phyloP scores from a whole-genome alignment of 805 yeast species.

The Candida methanosorbosa region DNA sequence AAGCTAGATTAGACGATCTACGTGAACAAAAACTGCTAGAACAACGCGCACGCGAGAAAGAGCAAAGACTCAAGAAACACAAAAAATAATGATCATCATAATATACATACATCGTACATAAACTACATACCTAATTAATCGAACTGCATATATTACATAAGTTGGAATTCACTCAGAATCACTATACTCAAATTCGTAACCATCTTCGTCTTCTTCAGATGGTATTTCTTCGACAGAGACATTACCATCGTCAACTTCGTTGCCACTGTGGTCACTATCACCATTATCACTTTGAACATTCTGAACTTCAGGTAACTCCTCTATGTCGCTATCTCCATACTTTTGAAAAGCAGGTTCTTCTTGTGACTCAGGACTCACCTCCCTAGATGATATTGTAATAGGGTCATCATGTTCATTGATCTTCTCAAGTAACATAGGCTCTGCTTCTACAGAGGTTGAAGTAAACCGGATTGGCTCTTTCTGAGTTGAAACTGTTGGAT shows the following conservation, averaged over 20 bases:
- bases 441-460: too few species aligned
- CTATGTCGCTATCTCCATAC: background rate
- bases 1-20: conserved; percentile 70
- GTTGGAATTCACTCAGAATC: conserved; percentile 15
- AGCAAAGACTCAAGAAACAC: conserved; percentile 21
- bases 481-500: too few species aligned
- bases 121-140: background rate
- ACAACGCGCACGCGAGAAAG: conserved; percentile 35
- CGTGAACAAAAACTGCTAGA: conserved; percentile 58
- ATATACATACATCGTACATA: background rate
- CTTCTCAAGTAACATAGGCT: too few species aligned
- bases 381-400: too few species aligned
- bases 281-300: conserved; percentile 5
- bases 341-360: too few species aligned
- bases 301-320: conserved; percentile 1
- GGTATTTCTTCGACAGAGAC: background rate
- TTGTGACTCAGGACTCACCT: too few species aligned
- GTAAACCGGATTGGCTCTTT: too few species aligned
- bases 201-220: conserved; percentile 15
- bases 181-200: conserved; percentile 38
- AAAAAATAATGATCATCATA: background rate
- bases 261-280: conserved; percentile 1
- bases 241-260: background rate
- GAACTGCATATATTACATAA: background rate
- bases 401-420: too few species aligned